Evolutionary conservation across 2,329 filamentous ascomycete species (phyloP).

Genomic region (Penicillium sp.): DNA sequence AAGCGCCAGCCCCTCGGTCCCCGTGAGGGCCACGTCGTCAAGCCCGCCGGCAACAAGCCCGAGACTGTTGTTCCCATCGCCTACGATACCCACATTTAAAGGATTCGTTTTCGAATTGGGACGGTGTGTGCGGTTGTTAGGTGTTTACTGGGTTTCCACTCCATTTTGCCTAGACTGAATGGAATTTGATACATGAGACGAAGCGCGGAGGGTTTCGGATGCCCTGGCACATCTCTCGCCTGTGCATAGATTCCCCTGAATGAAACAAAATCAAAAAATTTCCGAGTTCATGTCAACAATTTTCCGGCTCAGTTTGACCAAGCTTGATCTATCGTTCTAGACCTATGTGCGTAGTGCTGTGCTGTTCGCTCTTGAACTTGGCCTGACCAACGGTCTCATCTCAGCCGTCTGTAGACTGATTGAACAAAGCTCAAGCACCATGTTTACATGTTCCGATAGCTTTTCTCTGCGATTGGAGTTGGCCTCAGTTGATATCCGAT

Average conservation of each 20-base stretch:
- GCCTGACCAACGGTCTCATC: background rate
- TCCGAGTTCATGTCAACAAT: constrained; percentile 26
- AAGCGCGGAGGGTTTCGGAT: constrained; percentile 39
- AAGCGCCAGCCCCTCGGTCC: constrained; percentile 85
- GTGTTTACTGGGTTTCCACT: constrained; percentile 35
- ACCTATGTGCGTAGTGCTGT: constrained; percentile 1
- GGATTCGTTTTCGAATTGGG: constrained; percentile 27
- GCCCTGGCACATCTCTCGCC: constrained; percentile 37
- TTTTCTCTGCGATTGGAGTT: no score
- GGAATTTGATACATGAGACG: constrained; percentile 40
- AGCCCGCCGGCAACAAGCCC: constrained; percentile 74
- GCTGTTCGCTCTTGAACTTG: background rate
- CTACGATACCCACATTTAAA: constrained; percentile 98
- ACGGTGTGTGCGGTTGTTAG: constrained; percentile 37
- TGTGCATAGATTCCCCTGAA: constrained; percentile 46
- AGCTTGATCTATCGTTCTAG: background rate
- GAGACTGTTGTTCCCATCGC: constrained; percentile 88
- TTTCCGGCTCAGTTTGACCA: background rate
- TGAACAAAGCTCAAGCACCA: background rate
- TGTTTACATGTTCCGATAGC: no score
- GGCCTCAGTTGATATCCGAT: background rate
- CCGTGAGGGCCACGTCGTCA: constrained; percentile 75
- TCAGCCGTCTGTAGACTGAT: no score
- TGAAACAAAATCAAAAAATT: constrained; percentile 42
- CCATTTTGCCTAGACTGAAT: constrained; percentile 32